Base-by-base conservation (phyloP, 805 yeast species). In the Brettanomyces custersianus region DNA sequence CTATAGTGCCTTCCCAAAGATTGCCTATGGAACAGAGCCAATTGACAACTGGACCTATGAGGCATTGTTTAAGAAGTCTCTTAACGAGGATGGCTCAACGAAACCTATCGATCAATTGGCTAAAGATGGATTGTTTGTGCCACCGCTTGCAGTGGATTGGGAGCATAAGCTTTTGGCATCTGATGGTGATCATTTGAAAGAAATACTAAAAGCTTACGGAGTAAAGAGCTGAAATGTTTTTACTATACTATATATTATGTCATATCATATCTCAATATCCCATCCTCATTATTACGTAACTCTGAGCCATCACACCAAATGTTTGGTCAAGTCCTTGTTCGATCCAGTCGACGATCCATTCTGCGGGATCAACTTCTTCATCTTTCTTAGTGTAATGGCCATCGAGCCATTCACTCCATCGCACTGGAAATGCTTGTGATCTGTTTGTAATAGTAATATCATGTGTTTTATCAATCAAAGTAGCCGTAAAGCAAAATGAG, bases 371-470 rank as follows among this genome's bases (percentile, higher is more conserved):
- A 11, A 78, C 68, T 15, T 37, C 54, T 6, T 42, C 52, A 30
- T 44, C 52, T 11, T 28, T 47, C 5, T 41, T 53, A 2, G 22
- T 39, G 33, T 39, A 40, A 35, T 46, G 40, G 11, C 77, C 72
- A 41, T 74, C 78, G n/a, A 90, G 67, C 98, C 98, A 92, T n/a
- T 73, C 64, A 8, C 87, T 80, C 98, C 98, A 92, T 52, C 74
- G 78, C 31, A 73, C 54, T 9, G 98, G 97, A 65, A 86, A 81
- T 5, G 95, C 77, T 58, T 92, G 98, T 0, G 97, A 83, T 46
- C 80, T 77, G 34, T 85, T 78, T 20, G 75, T 68, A 31, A 85
- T 70, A 6, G 79, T 70, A 43, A 92, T 74, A 43, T 76, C 72
- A 59, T 92, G 90, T 26, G 81, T 77, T 29, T 77, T 73, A 52